phyloP scores from a whole-genome alignment of 2,329 filamentous ascomycete species.

The Tolypocladium endophyticum region DNA sequence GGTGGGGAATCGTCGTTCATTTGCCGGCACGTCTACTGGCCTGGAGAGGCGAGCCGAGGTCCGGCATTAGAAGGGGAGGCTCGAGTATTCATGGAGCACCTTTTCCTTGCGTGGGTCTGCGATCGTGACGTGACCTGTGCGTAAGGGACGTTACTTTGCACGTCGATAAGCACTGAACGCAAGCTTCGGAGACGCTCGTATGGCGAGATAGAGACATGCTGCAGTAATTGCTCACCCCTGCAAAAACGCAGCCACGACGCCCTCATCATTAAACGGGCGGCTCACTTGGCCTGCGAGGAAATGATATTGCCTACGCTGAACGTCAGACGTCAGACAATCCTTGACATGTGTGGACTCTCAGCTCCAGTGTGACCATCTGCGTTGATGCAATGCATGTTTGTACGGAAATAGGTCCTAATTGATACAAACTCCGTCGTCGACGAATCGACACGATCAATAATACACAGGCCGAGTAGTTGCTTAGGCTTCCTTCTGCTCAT shows the following conservation, averaged over 20 bases:
- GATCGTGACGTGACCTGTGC: not conserved
- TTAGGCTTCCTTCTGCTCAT: conserved; percentile 4
- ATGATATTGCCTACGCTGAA: too few species aligned
- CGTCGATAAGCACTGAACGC: not conserved
- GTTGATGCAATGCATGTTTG: too few species aligned
- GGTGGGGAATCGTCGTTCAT: not conserved
- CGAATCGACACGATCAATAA: not conserved
- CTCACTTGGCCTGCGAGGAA: not conserved
- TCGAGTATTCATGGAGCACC: not conserved
- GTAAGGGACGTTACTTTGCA: not conserved
- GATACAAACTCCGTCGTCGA: not conserved
- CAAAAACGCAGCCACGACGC: not conserved
- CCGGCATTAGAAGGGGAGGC: not conserved
- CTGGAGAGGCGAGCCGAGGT: not conserved
- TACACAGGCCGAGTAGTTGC: not conserved
- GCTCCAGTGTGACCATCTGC: not conserved
- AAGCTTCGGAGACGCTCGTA: too few species aligned
- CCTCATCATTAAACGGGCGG: not conserved
- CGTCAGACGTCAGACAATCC: not conserved
- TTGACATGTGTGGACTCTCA: not conserved
- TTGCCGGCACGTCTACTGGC: not conserved
- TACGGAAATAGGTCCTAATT: not conserved
- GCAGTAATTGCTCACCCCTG: not conserved
- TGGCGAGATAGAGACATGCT: not conserved
- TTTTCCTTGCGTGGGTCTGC: not conserved